phyloP scores from a whole-genome alignment of 106 monocot species.

The Platanthera guangdongensis region DNA sequence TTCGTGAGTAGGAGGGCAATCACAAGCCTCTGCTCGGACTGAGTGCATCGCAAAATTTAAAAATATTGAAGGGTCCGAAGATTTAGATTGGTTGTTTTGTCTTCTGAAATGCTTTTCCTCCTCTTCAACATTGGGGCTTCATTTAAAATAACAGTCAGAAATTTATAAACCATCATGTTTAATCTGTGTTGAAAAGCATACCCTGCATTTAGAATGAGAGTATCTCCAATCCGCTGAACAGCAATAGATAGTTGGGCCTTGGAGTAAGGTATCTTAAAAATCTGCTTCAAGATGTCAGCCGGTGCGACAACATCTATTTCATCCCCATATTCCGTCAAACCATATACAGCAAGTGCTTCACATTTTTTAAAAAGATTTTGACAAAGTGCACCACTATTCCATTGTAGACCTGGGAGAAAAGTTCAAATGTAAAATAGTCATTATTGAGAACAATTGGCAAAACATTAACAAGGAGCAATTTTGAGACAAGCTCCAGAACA shows the following conservation, averaged over 20 bases:
- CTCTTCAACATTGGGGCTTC: conserved; percentile 87
- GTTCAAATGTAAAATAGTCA: no score
- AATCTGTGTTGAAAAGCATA: conserved; percentile 18
- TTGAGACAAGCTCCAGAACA: neutral
- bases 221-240: conserved; percentile 90
- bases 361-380: conserved; percentile 77
- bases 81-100: conserved; percentile 54
- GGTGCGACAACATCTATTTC: conserved; percentile 95
- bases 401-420: conserved; percentile 34
- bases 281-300: conserved; percentile 90
- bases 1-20: conserved; percentile 77
- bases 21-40: conserved; percentile 97
- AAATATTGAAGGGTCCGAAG: conserved; percentile 69
- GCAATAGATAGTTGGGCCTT: conserved; percentile 83
- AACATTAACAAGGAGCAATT: neutral
- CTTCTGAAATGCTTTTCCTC: conserved; percentile 79
- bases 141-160: neutral
- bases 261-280: conserved; percentile 97
- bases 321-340: conserved; percentile 84
- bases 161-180: conserved; percentile 1
- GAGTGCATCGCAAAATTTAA: conserved; percentile 97
- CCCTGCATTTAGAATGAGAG: conserved; percentile 94
- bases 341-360: conserved; percentile 85
- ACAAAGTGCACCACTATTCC: conserved; percentile 36
- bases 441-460: neutral